Percentiles rank a stretch among this genome's conserved stretches.
These are phyloP conservation scores for Ocimum tenuiflorum DNA, from an alignment of 257 asterid species.

Conservation along the genomic window DNA sequence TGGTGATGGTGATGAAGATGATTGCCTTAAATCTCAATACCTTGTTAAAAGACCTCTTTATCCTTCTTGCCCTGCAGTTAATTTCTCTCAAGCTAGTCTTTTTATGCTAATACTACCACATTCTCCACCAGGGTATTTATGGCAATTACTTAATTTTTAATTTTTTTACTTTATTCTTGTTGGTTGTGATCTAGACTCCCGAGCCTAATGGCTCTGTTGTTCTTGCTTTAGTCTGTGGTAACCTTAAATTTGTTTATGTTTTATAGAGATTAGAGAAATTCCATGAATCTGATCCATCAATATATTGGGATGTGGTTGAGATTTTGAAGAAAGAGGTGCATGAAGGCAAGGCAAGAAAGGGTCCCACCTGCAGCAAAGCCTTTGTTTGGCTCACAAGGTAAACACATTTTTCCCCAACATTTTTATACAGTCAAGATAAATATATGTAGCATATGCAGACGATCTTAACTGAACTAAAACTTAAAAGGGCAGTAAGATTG, in stretches of 20 bases:
- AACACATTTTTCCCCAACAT: not conserved
- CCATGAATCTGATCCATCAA: constrained; percentile 55
- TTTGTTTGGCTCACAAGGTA: constrained; percentile 91
- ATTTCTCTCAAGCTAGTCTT: not conserved
- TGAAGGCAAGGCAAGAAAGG: constrained; percentile 52
- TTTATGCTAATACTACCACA: too few species aligned
- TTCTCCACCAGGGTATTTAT: not conserved
- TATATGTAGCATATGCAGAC: too few species aligned
- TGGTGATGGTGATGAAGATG: not conserved
- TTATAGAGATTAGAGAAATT: constrained; percentile 66
- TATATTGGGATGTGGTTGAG: constrained; percentile 62
- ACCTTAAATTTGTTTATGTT: not conserved
- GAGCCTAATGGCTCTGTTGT: too few species aligned
- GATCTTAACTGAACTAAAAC: not conserved
- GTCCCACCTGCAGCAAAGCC: constrained; percentile 67
- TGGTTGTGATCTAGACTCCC: too few species aligned
- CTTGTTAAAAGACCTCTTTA: constrained; percentile 5
- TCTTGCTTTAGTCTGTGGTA: too few species aligned
- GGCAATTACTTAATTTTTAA: not conserved
- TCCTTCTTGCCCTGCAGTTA: not conserved
- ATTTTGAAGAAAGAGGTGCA: constrained; percentile 58
- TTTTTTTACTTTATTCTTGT: too few species aligned
- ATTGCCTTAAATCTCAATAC: too few species aligned
- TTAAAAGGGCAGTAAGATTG: too few species aligned
- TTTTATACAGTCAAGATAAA: too few species aligned